Evolutionary conservation across 1,284 basidiomycete genomes (phyloP).

Genomic region (Cutaneotrichosporon sp.): DNA sequence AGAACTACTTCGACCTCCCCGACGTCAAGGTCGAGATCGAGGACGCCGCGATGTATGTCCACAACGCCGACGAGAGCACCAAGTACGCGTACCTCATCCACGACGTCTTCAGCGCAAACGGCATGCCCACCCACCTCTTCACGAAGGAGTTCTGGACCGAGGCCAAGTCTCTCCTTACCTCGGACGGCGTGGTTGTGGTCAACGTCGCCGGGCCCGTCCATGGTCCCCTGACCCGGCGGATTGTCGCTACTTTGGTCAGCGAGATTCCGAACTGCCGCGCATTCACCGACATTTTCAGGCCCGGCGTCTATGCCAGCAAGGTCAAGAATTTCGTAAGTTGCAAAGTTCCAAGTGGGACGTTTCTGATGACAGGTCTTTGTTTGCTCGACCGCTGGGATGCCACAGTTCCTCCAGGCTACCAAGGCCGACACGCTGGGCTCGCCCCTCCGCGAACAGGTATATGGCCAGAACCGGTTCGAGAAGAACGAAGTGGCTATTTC

Average conservation of each 20-base stretch:
- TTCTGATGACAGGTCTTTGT: constrained; percentile 52
- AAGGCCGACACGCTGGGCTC: constrained; percentile 38
- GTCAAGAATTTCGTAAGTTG: constrained; percentile 71
- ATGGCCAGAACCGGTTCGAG: constrained; percentile 32
- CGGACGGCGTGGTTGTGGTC: constrained; percentile 73
- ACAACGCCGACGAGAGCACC: constrained; percentile 40
- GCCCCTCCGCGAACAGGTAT: constrained; percentile 37
- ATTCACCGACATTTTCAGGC: constrained; percentile 64
- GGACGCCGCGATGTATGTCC: constrained; percentile 70
- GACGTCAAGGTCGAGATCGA: constrained; percentile 62
- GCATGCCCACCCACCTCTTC: constrained; percentile 76
- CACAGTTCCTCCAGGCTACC: constrained; percentile 64
- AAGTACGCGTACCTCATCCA: constrained; percentile 77
- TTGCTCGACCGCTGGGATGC: constrained; percentile 49
- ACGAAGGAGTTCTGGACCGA: constrained; percentile 77
- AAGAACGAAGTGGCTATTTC: constrained; percentile 36
- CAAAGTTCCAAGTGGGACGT: not conserved
- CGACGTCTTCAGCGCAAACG: constrained; percentile 87
- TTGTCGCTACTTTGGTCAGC: constrained; percentile 66
- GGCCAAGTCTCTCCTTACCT: constrained; percentile 64
- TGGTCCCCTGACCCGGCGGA: constrained; percentile 64
- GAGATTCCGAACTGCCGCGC: constrained; percentile 73
- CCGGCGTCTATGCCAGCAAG: constrained; percentile 57
- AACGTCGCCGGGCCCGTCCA: constrained; percentile 69
- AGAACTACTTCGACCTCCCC: constrained; percentile 69